Evolutionary conservation across 306 rosid genomes (phyloP).

Genomic region (Delonix regia): DNA sequence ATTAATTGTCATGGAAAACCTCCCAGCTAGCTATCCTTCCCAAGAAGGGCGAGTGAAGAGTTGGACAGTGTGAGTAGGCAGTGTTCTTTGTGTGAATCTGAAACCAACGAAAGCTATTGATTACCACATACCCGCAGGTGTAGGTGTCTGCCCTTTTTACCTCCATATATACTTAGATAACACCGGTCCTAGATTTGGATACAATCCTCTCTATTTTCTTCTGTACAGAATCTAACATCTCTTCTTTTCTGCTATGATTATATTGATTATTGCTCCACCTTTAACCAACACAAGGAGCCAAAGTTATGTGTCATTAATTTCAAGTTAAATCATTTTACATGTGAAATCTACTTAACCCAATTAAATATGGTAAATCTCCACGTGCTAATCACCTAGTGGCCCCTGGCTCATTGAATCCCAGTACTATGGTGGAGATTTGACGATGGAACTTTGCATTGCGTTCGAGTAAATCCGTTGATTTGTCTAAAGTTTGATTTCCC

Average conservation of each 20-base stretch:
- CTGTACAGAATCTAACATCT: conserved; percentile 34
- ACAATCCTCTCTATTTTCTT: conserved; percentile 19
- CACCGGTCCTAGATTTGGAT: conserved; percentile 37
- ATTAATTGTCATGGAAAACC: not conserved
- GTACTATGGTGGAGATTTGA: not conserved
- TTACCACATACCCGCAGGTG: not conserved
- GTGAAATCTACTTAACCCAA: conserved; percentile 1
- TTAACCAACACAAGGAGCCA: conserved; percentile 52
- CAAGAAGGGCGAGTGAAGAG: not conserved
- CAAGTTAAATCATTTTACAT: not conserved
- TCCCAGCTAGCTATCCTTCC: not conserved
- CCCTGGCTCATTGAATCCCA: not conserved
- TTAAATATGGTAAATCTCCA: conserved; percentile 35
- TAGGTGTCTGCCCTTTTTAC: not conserved
- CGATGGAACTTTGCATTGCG: not conserved
- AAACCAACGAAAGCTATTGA: not conserved
- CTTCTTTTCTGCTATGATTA: conserved; percentile 39
- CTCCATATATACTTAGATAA: not conserved
- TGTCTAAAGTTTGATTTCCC: not conserved
- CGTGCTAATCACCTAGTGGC: conserved; percentile 34
- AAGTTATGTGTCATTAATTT: conserved; percentile 34
- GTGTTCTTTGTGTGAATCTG: not conserved
- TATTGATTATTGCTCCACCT: conserved; percentile 51
- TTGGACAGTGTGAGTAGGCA: not conserved
- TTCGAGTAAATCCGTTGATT: not conserved